Evolutionary conservation across 345 rosid species (phyloP).

Genomic region (Orychophragmus violaceus): DNA sequence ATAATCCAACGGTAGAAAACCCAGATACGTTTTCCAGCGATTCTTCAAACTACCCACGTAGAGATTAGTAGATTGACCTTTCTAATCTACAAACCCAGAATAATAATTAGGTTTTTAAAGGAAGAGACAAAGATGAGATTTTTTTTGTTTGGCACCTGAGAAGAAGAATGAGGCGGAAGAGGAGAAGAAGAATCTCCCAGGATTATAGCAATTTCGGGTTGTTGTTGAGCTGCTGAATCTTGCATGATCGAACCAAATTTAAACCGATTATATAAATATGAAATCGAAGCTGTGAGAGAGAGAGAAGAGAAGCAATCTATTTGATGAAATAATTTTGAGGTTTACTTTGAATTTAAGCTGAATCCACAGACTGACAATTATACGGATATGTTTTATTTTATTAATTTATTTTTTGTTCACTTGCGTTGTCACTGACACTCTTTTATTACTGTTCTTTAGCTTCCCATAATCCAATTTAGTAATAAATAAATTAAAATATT

Average conservation of each 20-base stretch:
- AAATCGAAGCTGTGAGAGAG: constrained; percentile 23
- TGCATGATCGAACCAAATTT: constrained; percentile 14
- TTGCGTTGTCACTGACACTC: constrained; percentile 12
- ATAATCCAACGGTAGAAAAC: neutral
- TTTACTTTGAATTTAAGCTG: neutral
- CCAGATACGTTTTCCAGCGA: too few species aligned
- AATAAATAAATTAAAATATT: too few species aligned
- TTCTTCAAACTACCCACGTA: too few species aligned
- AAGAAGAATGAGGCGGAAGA: neutral
- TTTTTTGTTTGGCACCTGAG: constrained; percentile 19
- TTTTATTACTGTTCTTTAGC: neutral
- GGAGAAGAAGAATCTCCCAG: constrained; percentile 20
- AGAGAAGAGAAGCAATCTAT: neutral
- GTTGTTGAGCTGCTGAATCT: constrained; percentile 27
- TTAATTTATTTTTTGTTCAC: neutral
- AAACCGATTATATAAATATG: neutral
- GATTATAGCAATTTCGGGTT: constrained; percentile 13
- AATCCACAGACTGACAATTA: constrained; percentile 17
- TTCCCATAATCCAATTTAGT: neutral
- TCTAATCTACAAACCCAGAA: neutral
- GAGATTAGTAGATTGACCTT: constrained; percentile 8
- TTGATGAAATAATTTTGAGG: constrained; percentile 8
- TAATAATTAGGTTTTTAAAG: neutral
- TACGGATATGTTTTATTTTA: neutral
- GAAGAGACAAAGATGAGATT: neutral